Conservation (phyloP, 2,329 filamentous ascomycete genomes). For the Ophiostoma sp. region DNA sequence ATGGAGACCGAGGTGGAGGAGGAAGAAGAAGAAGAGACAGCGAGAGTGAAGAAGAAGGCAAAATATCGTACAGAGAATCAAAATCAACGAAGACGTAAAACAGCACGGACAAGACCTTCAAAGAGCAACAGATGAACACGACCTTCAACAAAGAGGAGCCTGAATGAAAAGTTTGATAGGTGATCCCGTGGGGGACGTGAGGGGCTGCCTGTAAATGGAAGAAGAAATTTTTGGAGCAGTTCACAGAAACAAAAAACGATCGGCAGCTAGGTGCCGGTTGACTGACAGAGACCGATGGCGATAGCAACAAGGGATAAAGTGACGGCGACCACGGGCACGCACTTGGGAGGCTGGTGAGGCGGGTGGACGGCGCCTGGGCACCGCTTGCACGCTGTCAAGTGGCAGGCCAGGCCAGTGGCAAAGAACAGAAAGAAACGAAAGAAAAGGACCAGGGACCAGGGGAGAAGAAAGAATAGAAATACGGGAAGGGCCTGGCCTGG, state of each 20-base stretch:
- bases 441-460: not conserved
- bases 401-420: not conserved
- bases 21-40: not conserved
- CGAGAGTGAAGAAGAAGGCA: not conserved
- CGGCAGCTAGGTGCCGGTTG: not conserved
- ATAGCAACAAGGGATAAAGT: slow-evolving; percentile 10
- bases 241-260: not conserved
- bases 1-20: not conserved
- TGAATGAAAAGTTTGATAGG: not conserved
- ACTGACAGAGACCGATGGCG: not conserved
- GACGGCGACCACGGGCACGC: not conserved
- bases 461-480: not conserved
- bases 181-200: not conserved
- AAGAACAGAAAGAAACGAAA: not conserved
- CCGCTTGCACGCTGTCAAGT: not conserved
- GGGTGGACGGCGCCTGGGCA: not conserved
- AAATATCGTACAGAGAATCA: not conserved
- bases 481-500: not conserved
- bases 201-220: not conserved
- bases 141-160: not conserved
- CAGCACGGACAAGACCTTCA: not conserved
- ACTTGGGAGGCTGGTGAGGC: not conserved
- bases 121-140: not conserved
- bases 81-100: not conserved
- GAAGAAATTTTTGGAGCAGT: not conserved